These are phyloP conservation scores for Yarrowia hollandica DNA, from an alignment of 805 yeast genomes.

Conservation along the genomic window DNA sequence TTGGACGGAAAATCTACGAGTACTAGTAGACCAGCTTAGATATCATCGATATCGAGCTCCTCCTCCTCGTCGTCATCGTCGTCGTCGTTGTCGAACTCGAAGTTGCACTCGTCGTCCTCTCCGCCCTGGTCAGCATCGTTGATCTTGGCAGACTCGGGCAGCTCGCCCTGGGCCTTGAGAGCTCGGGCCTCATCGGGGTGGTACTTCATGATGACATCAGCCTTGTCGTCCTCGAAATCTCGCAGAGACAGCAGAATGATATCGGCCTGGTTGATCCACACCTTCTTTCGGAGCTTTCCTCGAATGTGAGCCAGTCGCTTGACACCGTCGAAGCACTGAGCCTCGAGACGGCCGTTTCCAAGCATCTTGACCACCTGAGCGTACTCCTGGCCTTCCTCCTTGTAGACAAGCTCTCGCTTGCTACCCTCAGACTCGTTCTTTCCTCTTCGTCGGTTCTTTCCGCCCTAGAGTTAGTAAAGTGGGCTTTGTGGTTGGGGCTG, in stretches of 20 bases:
- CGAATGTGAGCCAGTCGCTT: constrained; percentile 97
- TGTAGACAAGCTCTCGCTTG: constrained; percentile 89
- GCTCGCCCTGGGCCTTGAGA: constrained; percentile 90
- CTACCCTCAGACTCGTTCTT: constrained; percentile 89
- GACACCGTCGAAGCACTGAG: constrained; percentile 89
- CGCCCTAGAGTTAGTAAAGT: constrained; percentile 42
- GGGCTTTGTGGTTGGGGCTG: background rate
- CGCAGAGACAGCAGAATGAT: constrained; percentile 92
- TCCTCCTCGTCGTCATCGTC: constrained; percentile 72
- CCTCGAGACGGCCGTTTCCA: constrained; percentile 97
- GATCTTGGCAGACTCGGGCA: constrained; percentile 95
- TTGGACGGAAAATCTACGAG: constrained; percentile 1
- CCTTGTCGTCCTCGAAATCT: constrained; percentile 97
- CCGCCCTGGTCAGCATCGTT: constrained; percentile 97
- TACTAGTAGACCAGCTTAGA: constrained; percentile 47
- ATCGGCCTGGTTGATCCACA: constrained; percentile 99
- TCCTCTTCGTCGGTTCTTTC: constrained; percentile 91
- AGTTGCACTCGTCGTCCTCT: constrained; percentile 94
- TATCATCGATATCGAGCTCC: constrained; percentile 88
- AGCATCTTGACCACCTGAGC: constrained; percentile 98
- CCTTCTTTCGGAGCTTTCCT: constrained; percentile 99
- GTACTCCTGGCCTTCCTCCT: constrained; percentile 97
- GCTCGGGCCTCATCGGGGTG: constrained; percentile 98
- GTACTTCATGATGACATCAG: constrained; percentile 96
- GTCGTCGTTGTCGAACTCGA: constrained; percentile 94